Conservation (phyloP, 495 filamentous ascomycete genomes). For the Penicillium pulvis region DNA sequence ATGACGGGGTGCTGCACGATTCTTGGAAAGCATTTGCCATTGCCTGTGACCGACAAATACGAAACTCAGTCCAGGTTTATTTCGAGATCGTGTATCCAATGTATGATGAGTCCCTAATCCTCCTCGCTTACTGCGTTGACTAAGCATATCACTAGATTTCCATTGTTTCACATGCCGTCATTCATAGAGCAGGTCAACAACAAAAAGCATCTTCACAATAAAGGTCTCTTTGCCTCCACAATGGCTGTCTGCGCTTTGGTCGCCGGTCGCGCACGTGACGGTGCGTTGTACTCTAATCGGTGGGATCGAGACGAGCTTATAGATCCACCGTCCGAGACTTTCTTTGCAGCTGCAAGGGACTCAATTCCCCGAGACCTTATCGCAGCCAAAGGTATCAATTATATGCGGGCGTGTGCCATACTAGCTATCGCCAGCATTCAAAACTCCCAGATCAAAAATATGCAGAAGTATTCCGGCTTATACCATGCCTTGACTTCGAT, state of each 20-base stretch:
- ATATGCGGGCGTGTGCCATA: constrained; percentile 48
- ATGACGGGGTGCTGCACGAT: constrained; percentile 27
- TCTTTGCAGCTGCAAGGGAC: constrained; percentile 47
- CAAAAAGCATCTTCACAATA: constrained; percentile 42
- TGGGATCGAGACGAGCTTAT: constrained; percentile 32
- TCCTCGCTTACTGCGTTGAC: neutral
- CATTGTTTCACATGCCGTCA: constrained; percentile 49
- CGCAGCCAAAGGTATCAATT: constrained; percentile 40
- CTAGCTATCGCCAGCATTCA: constrained; percentile 51
- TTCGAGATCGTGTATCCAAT: constrained; percentile 46
- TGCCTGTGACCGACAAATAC: constrained; percentile 30
- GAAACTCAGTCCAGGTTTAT: constrained; percentile 43
- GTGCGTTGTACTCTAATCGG: constrained; percentile 36
- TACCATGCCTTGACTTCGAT: constrained; percentile 48
- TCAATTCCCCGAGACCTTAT: constrained; percentile 39
- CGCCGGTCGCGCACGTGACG: constrained; percentile 48
- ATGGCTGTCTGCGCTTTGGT: constrained; percentile 55
- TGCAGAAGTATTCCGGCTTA: constrained; percentile 51
- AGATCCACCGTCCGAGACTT: constrained; percentile 41
- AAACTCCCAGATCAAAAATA: constrained; percentile 43
- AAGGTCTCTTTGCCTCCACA: constrained; percentile 47
- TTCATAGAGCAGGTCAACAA: constrained; percentile 37
- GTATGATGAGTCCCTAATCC: constrained; percentile 13
- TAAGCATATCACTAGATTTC: constrained; percentile 37
- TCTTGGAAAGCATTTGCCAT: constrained; percentile 39